A percentile compares a stretch with the other conserved stretches of the same genome.
Evolutionary conservation across 192 early-diverging fungal genomes (phyloP).

Genomic region (Phlyctochytrium bullatum): DNA sequence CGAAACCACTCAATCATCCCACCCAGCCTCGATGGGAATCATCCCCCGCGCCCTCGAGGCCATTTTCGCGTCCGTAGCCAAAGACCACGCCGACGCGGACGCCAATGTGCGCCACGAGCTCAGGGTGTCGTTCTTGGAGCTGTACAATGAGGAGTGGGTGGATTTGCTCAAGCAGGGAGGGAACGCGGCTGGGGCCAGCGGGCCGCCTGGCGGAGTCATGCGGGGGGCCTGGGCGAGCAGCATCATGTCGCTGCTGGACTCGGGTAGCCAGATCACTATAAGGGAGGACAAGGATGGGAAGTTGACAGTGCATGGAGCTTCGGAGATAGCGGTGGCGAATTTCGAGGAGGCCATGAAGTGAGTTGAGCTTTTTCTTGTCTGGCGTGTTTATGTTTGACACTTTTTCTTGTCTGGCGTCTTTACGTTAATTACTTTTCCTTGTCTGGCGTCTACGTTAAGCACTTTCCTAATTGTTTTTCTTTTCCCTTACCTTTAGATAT

Average conservation of each 20-base stretch:
- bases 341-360: conserved; percentile 23
- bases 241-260: too few relatives aligned
- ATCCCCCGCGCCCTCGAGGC: conserved; percentile 21
- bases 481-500: not conserved
- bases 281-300: conserved; percentile 80
- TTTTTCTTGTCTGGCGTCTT: conserved; percentile 16
- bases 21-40: conserved; percentile 28
- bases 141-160: conserved; percentile 96
- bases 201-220: too few relatives aligned
- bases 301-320: conserved; percentile 76
- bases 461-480: not conserved
- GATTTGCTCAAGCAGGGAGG: conserved; percentile 68
- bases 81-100: conserved; percentile 5
- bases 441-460: not conserved
- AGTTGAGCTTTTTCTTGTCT: not conserved
- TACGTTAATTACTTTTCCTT: conserved; percentile 16
- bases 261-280: conserved; percentile 49
- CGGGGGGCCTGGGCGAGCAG: not conserved
- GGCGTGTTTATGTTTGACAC: not conserved
- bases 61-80: conserved; percentile 12
- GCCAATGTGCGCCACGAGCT: conserved; percentile 18
- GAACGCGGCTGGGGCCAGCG: not conserved
- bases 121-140: conserved; percentile 86
- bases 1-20: conserved; percentile 21
- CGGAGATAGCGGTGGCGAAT: conserved; percentile 47